These are phyloP conservation scores for Solanum acaule DNA, from an alignment of 257 asterid genomes.

Conservation along the genomic window DNA sequence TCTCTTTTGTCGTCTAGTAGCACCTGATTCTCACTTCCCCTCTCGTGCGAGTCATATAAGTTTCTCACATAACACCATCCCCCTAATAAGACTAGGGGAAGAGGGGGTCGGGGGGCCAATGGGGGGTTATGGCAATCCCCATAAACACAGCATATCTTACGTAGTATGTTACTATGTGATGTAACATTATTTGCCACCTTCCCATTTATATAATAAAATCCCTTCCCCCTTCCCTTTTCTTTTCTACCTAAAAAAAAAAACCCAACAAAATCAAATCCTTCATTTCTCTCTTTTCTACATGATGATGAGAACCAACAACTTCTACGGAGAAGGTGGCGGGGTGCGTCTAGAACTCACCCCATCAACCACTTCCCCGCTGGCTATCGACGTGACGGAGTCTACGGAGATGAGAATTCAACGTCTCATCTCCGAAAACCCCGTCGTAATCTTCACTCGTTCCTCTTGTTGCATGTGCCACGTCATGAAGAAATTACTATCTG, in stretches of 20 bases:
- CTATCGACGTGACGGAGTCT: slow-evolving; percentile 63
- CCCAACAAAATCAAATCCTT: not conserved
- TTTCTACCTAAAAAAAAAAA: not conserved
- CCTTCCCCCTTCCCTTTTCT: slow-evolving; percentile 17
- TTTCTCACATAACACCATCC: not conserved
- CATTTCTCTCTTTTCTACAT: slow-evolving; percentile 1
- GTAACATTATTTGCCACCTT: slow-evolving; percentile 4
- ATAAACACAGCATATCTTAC: slow-evolving; percentile 9
- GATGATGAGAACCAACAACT: slow-evolving; percentile 54
- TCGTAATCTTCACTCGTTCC: slow-evolving; percentile 71
- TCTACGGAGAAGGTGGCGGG: slow-evolving; percentile 35
- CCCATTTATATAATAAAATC: slow-evolving; percentile 24
- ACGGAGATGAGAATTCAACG: slow-evolving; percentile 76
- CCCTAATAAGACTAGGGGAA: not conserved
- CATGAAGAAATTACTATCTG: slow-evolving; percentile 64
- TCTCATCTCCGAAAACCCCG: slow-evolving; percentile 74
- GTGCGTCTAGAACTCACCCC: slow-evolving; percentile 60
- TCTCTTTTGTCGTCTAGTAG: slow-evolving; percentile 26
- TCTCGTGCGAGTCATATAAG: not conserved
- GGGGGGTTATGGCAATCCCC: not conserved
- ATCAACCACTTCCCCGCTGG: slow-evolving; percentile 46
- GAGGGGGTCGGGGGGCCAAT: not conserved
- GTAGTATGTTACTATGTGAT: slow-evolving; percentile 25
- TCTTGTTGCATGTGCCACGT: slow-evolving; percentile 97
- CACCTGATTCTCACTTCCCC: slow-evolving; percentile 9